Percentiles rank a stretch among this genome's conserved stretches.
These are phyloP conservation scores for Desmodesmus armatus DNA, from an alignment of 139 green algal genomes.

Conservation along the genomic window DNA sequence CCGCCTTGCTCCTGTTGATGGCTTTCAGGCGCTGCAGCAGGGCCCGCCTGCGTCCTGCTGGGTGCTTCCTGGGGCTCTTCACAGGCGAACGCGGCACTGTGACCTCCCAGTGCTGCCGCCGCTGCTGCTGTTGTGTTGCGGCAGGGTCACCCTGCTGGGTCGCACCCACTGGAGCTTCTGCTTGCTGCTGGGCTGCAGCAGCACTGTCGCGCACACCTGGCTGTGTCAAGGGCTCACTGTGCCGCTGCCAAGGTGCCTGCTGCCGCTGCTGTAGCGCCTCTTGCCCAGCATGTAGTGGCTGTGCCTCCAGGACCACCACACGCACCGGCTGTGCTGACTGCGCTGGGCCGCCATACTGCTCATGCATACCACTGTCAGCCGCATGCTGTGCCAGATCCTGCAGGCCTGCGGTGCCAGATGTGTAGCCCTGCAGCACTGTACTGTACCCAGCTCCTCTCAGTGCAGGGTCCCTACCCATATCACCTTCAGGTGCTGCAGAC, in stretches of 20 bases:
- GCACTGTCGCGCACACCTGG: neutral
- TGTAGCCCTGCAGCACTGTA: too few relatives aligned
- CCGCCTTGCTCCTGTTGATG: neutral
- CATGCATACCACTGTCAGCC: too few relatives aligned
- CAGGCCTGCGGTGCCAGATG: too few relatives aligned
- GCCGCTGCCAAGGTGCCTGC: neutral
- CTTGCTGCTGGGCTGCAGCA: neutral
- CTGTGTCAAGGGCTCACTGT: neutral
- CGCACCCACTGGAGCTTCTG: neutral
- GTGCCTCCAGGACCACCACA: too few relatives aligned
- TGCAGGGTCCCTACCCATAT: too few relatives aligned
- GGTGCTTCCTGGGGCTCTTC: neutral
- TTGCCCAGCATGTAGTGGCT: too few relatives aligned
- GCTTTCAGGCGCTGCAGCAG: slow-evolving; percentile 28
- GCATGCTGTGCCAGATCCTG: too few relatives aligned
- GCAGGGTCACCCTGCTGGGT: neutral
- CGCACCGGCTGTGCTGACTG: too few relatives aligned
- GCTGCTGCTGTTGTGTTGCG: neutral
- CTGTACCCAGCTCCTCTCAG: too few relatives aligned
- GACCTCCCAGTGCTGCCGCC: neutral
- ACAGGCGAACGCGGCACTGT: neutral
- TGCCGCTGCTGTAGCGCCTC: too few relatives aligned
- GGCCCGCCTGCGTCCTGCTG: neutral
- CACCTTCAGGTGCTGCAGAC: neutral
- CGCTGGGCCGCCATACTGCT: too few relatives aligned